Evolutionary conservation across 495 filamentous ascomycete species (phyloP).

Genomic region (Jackrogersella minutella): DNA sequence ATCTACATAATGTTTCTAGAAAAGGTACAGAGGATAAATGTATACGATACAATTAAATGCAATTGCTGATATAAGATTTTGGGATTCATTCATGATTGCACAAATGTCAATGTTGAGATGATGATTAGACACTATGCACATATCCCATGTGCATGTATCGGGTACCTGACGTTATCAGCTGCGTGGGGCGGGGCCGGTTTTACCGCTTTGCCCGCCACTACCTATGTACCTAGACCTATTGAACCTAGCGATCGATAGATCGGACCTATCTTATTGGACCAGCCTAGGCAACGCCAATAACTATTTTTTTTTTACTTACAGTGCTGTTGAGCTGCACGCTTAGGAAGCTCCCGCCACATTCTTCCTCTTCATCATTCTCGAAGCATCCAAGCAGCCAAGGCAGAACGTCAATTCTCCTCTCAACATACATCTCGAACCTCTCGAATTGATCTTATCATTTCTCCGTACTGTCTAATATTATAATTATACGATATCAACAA

Average conservation of each 20-base stretch:
- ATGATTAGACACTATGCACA: conserved; percentile 28
- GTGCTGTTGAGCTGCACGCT: conserved; percentile 12
- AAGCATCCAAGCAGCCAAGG: neutral
- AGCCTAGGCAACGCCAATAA: conserved; percentile 3
- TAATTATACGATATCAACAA: conserved; percentile 35
- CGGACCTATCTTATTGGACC: conserved; percentile 23
- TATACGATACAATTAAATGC: too few species aligned
- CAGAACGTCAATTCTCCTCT: neutral
- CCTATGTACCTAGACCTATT: conserved; percentile 3
- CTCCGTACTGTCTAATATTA: neutral
- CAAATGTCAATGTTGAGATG: conserved; percentile 11
- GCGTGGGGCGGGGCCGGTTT: conserved; percentile 3
- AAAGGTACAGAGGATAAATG: neutral
- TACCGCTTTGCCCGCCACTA: conserved; percentile 8
- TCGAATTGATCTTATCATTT: neutral
- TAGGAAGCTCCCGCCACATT: conserved; percentile 8
- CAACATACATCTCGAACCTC: neutral
- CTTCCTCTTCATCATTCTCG: conserved; percentile 16
- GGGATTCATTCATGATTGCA: neutral
- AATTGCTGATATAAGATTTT: neutral
- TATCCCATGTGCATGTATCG: conserved; percentile 17
- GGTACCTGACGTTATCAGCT: conserved; percentile 31
- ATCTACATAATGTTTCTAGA: too few species aligned
- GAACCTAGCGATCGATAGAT: conserved; percentile 31
- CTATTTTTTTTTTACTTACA: conserved; percentile 16